Conservation (phyloP, 1,284 basidiomycete species). For the Pholiota adiposa region DNA sequence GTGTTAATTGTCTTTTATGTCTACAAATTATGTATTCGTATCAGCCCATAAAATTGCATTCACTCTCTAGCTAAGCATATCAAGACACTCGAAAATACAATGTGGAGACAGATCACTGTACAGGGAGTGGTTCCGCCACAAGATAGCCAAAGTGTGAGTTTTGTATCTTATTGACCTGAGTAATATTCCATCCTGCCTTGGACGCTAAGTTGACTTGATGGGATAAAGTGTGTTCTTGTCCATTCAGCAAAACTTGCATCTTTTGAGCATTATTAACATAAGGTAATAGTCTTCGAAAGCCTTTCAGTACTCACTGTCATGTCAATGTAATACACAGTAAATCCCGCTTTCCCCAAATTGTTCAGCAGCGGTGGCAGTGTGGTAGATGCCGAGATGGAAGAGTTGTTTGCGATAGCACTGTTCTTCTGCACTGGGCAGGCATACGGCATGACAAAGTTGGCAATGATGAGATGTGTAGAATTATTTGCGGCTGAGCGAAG, state of each 20-base stretch:
- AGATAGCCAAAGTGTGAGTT: constrained; percentile 13
- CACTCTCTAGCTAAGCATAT: too few species aligned
- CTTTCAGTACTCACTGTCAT: constrained; percentile 5
- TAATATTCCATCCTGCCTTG: constrained; percentile 6
- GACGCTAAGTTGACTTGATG: constrained; percentile 5
- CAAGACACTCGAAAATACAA: too few species aligned
- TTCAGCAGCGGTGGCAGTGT: neutral
- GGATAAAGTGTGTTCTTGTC: constrained; percentile 7
- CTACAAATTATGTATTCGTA: too few species aligned
- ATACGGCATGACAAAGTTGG: constrained; percentile 9
- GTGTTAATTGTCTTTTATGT: too few species aligned
- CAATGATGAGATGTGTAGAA: constrained; percentile 4
- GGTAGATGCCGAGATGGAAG: neutral
- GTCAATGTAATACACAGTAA: constrained; percentile 8
- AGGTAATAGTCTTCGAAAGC: neutral
- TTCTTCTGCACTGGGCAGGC: neutral
- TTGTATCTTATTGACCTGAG: neutral
- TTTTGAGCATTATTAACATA: neutral
- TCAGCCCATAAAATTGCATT: too few species aligned
- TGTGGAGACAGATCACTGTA: too few species aligned
- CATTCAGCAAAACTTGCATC: constrained; percentile 11
- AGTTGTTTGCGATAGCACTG: neutral
- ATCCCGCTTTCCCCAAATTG: constrained; percentile 8
- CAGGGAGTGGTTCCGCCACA: constrained; percentile 1
- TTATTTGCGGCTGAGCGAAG: constrained; percentile 1